These are phyloP conservation scores for Syzygium oleosum DNA, from an alignment of 345 rosid species.

Conservation along the genomic window DNA sequence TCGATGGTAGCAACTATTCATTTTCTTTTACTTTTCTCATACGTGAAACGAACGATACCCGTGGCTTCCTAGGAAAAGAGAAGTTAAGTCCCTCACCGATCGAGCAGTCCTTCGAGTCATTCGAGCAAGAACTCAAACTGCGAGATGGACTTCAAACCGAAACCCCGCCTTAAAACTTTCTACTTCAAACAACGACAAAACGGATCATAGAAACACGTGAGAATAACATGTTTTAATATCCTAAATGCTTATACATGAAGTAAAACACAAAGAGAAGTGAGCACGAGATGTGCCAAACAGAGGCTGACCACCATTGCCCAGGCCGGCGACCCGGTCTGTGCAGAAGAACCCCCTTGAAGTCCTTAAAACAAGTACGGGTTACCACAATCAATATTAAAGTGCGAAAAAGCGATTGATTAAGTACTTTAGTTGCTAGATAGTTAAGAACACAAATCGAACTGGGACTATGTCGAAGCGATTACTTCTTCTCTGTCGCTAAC, in stretches of 20 bases:
- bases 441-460: background rate
- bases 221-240: background rate
- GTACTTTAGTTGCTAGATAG: background rate
- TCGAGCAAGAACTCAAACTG: background rate
- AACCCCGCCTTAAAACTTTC: background rate
- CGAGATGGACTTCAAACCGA: background rate
- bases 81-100: too few relatives aligned
- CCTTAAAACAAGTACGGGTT: background rate
- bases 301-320: background rate
- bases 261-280: background rate
- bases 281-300: background rate
- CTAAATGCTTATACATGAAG: background rate
- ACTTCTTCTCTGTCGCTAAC: background rate
- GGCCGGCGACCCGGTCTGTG: background rate
- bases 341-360: background rate
- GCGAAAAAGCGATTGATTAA: background rate
- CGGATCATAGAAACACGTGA: background rate
- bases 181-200: background rate
- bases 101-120: background rate
- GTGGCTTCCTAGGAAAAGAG: too few relatives aligned
- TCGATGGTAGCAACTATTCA: too few relatives aligned
- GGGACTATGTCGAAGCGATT: background rate
- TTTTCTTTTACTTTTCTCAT: too few relatives aligned
- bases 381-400: background rate
- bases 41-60: too few relatives aligned